Percentiles rank a stretch among this genome's conserved stretches.
phyloP scores from a whole-genome alignment of 169 alveolate genomes.

The Eimeria falciformis region DNA sequence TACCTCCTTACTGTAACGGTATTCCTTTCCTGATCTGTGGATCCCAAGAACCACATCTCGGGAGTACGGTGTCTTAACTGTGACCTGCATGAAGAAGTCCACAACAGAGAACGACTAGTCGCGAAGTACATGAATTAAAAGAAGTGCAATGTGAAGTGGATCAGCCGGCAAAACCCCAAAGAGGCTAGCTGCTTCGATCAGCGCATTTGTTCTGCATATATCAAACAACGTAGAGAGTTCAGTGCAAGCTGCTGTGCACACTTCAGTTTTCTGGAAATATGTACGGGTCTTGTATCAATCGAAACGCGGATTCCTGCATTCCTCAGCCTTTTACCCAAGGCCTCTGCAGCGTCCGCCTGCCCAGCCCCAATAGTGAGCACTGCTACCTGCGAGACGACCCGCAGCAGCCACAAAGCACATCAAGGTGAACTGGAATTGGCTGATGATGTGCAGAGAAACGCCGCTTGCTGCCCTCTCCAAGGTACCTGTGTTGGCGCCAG shows the following conservation, averaged over 20 bases:
- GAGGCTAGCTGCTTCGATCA: too few species aligned
- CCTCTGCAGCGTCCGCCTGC: conserved; percentile 37
- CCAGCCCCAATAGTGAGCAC: conserved; percentile 53
- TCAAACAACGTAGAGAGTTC: neutral
- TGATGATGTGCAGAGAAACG: neutral
- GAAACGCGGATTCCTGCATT: conserved; percentile 7
- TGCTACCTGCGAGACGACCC: conserved; percentile 34
- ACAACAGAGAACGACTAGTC: too few species aligned
- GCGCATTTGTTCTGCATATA: too few species aligned
- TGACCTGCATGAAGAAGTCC: neutral
- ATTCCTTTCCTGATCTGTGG: conserved; percentile 57
- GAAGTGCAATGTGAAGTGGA: neutral
- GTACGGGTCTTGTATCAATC: conserved; percentile 40
- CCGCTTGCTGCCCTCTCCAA: neutral
- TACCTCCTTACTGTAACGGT: conserved; percentile 65
- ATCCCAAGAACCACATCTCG: conserved; percentile 39
- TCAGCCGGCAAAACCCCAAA: too few species aligned
- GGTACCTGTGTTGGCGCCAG: conserved; percentile 75
- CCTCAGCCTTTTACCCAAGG: conserved; percentile 34
- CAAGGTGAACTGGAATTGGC: neutral
- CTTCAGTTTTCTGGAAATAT: conserved; percentile 45
- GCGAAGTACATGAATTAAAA: neutral
- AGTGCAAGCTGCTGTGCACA: neutral
- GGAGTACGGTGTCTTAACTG: conserved; percentile 29
- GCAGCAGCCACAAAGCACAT: neutral